These are phyloP conservation scores for Raffaelea arxii DNA, from an alignment of 2,329 filamentous ascomycete genomes.

Conservation along the genomic window DNA sequence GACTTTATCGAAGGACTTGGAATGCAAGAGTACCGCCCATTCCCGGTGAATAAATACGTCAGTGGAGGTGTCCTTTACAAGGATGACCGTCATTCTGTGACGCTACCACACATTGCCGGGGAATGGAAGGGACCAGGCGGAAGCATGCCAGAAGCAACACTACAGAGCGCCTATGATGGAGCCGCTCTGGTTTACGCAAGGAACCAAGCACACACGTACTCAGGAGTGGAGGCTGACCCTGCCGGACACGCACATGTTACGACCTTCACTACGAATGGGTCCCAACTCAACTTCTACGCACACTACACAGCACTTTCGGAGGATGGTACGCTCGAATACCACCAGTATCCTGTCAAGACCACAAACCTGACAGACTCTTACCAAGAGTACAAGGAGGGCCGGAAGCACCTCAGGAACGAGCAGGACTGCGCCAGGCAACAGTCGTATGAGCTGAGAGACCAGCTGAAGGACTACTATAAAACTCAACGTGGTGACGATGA, in stretches of 20 bases:
- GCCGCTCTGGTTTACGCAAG: neutral
- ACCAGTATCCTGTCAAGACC: conserved; percentile 14
- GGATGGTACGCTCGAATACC: conserved; percentile 9
- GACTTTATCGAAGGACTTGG: conserved; percentile 18
- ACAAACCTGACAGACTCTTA: conserved; percentile 6
- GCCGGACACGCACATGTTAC: conserved; percentile 14
- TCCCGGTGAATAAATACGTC: conserved; percentile 10
- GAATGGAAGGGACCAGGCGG: no score
- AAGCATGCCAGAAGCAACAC: neutral
- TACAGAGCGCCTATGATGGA: neutral
- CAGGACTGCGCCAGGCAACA: conserved; percentile 7
- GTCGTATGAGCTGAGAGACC: conserved; percentile 7
- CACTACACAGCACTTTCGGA: conserved; percentile 14
- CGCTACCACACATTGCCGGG: neutral
- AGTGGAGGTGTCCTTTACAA: conserved; percentile 6
- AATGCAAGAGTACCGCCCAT: conserved; percentile 8
- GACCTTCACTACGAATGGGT: conserved; percentile 19
- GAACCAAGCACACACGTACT: neutral
- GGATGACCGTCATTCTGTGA: neutral
- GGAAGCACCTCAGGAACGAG: conserved; percentile 5
- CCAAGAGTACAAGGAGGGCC: conserved; percentile 2
- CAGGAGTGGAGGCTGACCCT: conserved; percentile 5
- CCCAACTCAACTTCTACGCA: conserved; percentile 16
- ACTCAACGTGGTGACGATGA: neutral
- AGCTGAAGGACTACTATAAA: conserved; percentile 1